phyloP scores from a whole-genome alignment of 176 grass and related monocot species.

The Coix lacrymajobi region DNA sequence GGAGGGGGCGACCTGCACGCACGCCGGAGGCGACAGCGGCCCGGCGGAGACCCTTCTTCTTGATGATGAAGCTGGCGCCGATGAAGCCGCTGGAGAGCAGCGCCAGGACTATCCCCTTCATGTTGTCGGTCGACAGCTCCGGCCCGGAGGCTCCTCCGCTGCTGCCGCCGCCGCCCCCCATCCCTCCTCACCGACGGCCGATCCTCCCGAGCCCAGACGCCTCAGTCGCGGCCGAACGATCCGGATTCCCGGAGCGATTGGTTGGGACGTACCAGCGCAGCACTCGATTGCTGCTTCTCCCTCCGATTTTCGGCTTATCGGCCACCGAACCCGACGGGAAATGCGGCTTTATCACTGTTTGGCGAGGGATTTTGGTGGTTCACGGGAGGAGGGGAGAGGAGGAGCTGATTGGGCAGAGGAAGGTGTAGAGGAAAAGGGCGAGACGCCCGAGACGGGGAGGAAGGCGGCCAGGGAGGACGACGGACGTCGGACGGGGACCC shows the following conservation, averaged over 20 bases:
- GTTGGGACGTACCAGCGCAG: neutral
- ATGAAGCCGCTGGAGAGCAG: slow-evolving; percentile 92
- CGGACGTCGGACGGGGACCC: neutral
- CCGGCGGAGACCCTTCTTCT: slow-evolving; percentile 90
- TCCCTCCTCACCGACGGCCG: neutral
- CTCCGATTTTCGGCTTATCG: neutral
- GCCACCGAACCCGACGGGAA: neutral
- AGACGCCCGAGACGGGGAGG: neutral
- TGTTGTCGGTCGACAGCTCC: slow-evolving; percentile 77
- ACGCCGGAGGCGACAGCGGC: slow-evolving; percentile 81
- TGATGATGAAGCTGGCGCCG: slow-evolving; percentile 96
- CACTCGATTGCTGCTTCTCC: neutral
- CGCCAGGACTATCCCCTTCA: slow-evolving; percentile 77
- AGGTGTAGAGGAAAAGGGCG: neutral
- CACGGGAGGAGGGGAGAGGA: neutral
- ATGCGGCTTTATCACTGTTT: neutral
- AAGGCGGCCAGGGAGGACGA: slow-evolving; percentile 1
- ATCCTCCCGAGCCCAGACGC: neutral
- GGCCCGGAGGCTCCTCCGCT: neutral
- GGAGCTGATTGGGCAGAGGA: neutral
- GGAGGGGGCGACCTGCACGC: slow-evolving; percentile 49
- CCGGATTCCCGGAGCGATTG: neutral
- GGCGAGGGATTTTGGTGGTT: neutral
- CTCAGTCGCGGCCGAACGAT: neutral
- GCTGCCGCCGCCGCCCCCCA: neutral